Percentiles rank a stretch among this genome's conserved stretches.
phyloP scores from a whole-genome alignment of 441 rosid genomes.

The Pelargonium australe region DNA sequence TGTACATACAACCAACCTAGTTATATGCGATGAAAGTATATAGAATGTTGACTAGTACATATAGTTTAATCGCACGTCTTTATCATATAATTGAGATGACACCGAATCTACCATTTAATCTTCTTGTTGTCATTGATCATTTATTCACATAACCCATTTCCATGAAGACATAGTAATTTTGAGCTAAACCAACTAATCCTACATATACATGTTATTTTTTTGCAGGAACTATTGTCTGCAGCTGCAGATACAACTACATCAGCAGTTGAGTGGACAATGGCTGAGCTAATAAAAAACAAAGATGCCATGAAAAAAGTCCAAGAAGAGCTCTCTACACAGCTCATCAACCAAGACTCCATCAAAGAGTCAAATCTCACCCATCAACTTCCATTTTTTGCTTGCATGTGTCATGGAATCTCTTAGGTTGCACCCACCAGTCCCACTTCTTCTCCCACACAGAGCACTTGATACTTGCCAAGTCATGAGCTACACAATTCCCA shows the following conservation, averaged over 20 bases:
- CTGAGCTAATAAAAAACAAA: constrained; percentile 13
- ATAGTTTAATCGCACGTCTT: no score
- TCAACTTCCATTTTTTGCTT: neutral
- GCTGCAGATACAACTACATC: constrained; percentile 17
- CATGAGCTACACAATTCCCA: constrained; percentile 11
- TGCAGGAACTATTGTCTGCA: constrained; percentile 27
- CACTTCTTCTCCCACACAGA: neutral
- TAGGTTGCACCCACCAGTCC: neutral
- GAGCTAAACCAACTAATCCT: no score
- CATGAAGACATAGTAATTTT: no score
- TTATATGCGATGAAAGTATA: no score
- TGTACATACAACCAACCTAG: no score
- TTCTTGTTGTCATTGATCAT: no score
- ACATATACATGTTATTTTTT: no score
- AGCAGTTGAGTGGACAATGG: constrained; percentile 25
- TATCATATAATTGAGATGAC: no score
- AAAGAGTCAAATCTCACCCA: constrained; percentile 5
- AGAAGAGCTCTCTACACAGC: constrained; percentile 15
- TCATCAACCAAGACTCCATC: neutral
- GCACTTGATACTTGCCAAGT: constrained; percentile 3
- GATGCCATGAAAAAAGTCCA: constrained; percentile 17
- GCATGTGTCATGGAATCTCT: neutral
- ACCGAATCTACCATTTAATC: no score
- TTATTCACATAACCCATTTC: no score
- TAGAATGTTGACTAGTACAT: no score